Percentiles rank a stretch among this genome's conserved stretches.
Evolutionary conservation across 2,329 filamentous ascomycete genomes (phyloP).

Genomic region (Colletotrichum sp.): DNA sequence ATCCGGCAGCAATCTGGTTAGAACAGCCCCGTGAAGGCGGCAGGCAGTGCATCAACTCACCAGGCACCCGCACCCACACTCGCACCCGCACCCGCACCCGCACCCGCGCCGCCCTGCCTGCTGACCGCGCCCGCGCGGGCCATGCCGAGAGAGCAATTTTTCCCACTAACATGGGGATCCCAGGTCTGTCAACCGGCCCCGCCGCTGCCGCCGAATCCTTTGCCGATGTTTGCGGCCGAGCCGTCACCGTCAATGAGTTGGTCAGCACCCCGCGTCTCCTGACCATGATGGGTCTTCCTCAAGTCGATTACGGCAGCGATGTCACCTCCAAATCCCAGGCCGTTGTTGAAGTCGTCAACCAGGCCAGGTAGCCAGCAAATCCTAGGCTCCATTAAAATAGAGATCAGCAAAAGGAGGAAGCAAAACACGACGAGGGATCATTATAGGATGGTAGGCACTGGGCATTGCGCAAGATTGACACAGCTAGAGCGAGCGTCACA

Average conservation of each 20-base stretch:
- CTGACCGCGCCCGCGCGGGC: not conserved
- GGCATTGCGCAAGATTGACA: not conserved
- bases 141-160: not conserved
- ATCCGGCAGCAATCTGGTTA: conserved; percentile 35
- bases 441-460: not conserved
- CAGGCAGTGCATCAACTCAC: not conserved
- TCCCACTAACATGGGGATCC: conserved; percentile 5
- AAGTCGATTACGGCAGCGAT: conserved; percentile 32
- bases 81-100: not conserved
- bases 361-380: not conserved
- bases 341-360: conserved; percentile 25
- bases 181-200: conserved; percentile 8
- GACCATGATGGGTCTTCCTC: conserved; percentile 34
- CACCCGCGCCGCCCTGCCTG: not conserved
- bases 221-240: conserved; percentile 34
- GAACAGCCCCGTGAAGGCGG: not conserved
- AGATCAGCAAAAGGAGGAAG: not conserved
- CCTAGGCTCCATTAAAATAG: not conserved
- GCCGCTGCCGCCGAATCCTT: conserved; percentile 30
- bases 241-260: conserved; percentile 35
- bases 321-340: conserved; percentile 31
- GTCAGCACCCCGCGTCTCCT: conserved; percentile 33
- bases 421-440: not conserved
- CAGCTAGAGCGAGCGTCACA: not conserved
- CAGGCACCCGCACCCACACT: not conserved